Percentiles rank a stretch among this genome's conserved stretches.
These are phyloP conservation scores for Leishmania major DNA, from an alignment of 208 protist genomes.

Conservation along the genomic window DNA sequence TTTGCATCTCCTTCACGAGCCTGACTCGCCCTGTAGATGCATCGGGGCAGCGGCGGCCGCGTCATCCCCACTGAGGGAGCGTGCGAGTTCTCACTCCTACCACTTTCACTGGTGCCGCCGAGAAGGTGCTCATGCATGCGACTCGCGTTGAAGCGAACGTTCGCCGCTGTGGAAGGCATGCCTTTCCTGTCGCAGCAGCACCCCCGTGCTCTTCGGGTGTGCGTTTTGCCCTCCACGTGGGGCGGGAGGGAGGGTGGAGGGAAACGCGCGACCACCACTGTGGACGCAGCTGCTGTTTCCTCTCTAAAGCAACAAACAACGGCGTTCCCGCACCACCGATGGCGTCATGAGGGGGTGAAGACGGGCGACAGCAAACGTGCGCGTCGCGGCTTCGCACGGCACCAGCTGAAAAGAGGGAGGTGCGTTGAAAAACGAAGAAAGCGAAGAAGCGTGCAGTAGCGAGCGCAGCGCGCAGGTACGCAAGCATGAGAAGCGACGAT, in stretches of 20 bases:
- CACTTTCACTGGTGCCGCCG: background rate
- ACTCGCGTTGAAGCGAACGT: background rate
- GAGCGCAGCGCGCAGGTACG: background rate
- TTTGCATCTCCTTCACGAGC: background rate
- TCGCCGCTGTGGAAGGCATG: background rate
- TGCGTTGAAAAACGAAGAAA: no score
- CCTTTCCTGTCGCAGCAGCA: background rate
- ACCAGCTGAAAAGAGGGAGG: background rate
- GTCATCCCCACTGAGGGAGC: background rate
- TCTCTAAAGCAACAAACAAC: background rate
- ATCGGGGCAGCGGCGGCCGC: slow-evolving; percentile 14
- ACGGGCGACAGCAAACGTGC: background rate
- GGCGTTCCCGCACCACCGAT: background rate
- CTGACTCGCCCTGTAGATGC: background rate
- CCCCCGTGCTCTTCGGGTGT: background rate
- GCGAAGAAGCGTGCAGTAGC: background rate
- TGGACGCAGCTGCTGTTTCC: background rate
- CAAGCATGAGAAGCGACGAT: background rate
- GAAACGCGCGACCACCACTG: background rate
- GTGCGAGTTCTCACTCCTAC: background rate
- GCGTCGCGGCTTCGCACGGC: background rate
- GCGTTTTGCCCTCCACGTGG: background rate
- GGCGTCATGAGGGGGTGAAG: background rate
- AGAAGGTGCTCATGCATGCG: background rate
- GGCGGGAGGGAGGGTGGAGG: background rate